Conservation (phyloP, 2,329 filamentous ascomycete species). For the Neoascochyta sp. region DNA sequence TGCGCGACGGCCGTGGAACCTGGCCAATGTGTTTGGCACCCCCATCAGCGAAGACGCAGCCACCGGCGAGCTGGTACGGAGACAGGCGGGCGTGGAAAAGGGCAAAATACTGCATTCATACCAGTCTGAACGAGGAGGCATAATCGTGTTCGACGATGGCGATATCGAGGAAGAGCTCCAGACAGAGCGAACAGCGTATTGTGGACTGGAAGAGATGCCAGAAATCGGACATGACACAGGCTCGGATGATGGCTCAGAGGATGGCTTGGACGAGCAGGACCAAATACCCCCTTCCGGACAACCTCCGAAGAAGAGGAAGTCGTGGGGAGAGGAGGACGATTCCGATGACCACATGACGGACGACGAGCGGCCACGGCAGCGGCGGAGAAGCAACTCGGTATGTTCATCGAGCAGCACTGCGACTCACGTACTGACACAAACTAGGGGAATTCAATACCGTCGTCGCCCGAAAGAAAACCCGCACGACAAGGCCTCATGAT, state of each 20-base stretch:
- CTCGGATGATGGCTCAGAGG: conserved; percentile 54
- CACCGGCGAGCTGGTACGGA: conserved; percentile 48
- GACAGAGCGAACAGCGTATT: conserved; percentile 75
- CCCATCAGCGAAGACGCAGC: conserved; percentile 42
- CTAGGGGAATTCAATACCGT: conserved; percentile 58
- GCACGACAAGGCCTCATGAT: conserved; percentile 54
- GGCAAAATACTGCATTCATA: conserved; percentile 71
- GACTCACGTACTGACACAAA: conserved; percentile 5
- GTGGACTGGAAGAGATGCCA: conserved; percentile 85
- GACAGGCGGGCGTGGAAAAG: conserved; percentile 63
- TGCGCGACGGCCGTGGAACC: conserved; percentile 87
- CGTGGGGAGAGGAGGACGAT: conserved; percentile 58
- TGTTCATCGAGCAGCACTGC: conserved; percentile 21
- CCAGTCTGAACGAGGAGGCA: conserved; percentile 74
- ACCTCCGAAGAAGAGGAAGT: conserved; percentile 40
- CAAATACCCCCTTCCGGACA: conserved; percentile 40
- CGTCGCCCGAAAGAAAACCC: conserved; percentile 62
- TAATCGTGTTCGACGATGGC: conserved; percentile 93
- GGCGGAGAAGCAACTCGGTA: conserved; percentile 85
- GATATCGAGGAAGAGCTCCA: conserved; percentile 82
- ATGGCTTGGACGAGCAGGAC: conserved; percentile 29
- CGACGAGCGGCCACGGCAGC: conserved; percentile 70
- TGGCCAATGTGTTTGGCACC: conserved; percentile 87
- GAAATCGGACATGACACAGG: conserved; percentile 73
- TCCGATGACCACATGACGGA: conserved; percentile 61